Evolutionary conservation across 225 moss, liverwort and hornwort species (phyloP).

Genomic region (Thuidium tamariscinum): DNA sequence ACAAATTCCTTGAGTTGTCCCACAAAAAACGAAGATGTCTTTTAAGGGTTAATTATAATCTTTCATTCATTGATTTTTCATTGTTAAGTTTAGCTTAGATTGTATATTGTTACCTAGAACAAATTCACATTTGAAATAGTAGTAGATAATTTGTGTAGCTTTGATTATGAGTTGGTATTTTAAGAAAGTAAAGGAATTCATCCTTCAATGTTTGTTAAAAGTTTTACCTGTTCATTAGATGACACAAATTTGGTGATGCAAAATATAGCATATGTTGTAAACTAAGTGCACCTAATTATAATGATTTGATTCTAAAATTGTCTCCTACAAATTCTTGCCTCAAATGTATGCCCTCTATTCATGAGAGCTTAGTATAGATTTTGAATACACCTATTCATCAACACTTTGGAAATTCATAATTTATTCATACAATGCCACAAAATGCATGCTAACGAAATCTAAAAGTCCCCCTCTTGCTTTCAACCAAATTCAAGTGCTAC

Average conservation of each 20-base stretch:
- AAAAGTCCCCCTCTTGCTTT: fast-evolving
- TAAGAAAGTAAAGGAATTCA: fast-evolving
- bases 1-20: fast-evolving
- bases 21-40: too few species aligned
- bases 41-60: not conserved
- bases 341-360: not conserved
- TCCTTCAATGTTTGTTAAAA: not conserved
- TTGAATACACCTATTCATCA: not conserved
- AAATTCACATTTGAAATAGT: not conserved
- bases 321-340: not conserved
- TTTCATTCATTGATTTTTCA: not conserved
- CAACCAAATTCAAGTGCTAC: not conserved
- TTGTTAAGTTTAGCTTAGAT: not conserved
- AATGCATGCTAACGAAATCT: too few species aligned
- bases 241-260: fast-evolving
- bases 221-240: fast-evolving
- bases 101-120: fast-evolving
- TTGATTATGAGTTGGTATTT: not conserved
- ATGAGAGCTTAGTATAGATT: not conserved
- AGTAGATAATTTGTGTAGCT: not conserved
- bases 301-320: fast-evolving
- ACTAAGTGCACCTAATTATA: not conserved
- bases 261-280: fast-evolving
- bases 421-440: not conserved
- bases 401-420: not conserved